Percentiles rank a stretch among this genome's conserved stretches.
phyloP scores from a whole-genome alignment of 768 basidiomycete species.

The Serendipita sp. region DNA sequence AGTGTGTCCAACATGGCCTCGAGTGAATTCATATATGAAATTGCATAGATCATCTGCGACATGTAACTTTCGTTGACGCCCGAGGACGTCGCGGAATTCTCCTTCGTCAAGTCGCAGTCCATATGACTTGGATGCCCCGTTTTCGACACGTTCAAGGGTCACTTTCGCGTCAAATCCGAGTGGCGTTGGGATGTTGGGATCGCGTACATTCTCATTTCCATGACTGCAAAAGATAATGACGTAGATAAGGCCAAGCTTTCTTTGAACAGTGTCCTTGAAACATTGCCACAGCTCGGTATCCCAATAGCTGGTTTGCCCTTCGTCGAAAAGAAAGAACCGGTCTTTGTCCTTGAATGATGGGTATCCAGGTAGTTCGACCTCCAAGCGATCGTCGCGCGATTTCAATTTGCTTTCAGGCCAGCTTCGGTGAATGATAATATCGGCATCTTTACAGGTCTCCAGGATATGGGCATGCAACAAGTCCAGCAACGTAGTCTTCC shows the following conservation, averaged over 20 bases:
- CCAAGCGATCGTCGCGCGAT: neutral
- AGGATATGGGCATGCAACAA: neutral
- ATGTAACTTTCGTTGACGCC: neutral
- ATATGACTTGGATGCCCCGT: neutral
- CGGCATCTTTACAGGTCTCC: neutral
- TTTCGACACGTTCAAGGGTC: neutral
- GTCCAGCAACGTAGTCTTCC: neutral
- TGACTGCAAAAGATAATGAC: constrained; percentile 6
- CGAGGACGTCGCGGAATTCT: neutral
- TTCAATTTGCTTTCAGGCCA: neutral
- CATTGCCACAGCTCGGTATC: neutral
- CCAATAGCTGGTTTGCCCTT: constrained; percentile 3
- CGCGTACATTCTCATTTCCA: neutral
- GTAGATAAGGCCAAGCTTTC: neutral
- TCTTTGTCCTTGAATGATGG: neutral
- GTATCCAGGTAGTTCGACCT: neutral
- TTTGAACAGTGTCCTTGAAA: neutral
- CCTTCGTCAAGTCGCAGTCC: neutral
- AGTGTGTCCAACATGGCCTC: neutral
- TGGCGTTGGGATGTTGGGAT: neutral
- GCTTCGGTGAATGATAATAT: neutral
- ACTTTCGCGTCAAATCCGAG: constrained; percentile 4
- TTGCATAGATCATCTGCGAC: neutral
- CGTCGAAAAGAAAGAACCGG: constrained; percentile 2
- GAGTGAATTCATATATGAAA: neutral